Evolutionary conservation across 1,284 basidiomycete genomes (phyloP).

Genomic region (Ustilago esculenta): DNA sequence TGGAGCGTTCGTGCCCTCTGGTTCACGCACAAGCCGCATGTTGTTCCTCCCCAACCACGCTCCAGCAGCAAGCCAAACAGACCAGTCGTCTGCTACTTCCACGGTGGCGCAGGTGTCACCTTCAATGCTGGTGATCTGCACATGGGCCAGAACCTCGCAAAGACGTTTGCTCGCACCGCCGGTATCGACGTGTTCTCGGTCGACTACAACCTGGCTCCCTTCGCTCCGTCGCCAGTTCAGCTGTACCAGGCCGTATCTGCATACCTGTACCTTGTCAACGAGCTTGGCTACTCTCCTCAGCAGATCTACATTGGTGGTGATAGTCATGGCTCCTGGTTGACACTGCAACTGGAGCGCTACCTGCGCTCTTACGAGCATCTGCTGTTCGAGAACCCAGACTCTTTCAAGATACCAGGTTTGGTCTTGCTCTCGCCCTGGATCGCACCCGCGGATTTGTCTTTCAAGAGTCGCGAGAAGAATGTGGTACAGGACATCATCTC

Average conservation of each 20-base stretch:
- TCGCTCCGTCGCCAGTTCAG: slow-evolving; percentile 54
- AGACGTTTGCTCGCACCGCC: slow-evolving; percentile 43
- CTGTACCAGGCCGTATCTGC: slow-evolving; percentile 58
- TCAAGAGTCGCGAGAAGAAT: slow-evolving; percentile 44
- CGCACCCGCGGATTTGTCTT: slow-evolving; percentile 36
- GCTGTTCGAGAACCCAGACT: slow-evolving; percentile 21
- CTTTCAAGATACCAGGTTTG: slow-evolving; percentile 44
- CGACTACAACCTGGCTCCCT: slow-evolving; percentile 64
- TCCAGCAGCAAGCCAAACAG: slow-evolving; percentile 29
- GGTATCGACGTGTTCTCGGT: slow-evolving; percentile 63
- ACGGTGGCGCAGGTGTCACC: slow-evolving; percentile 64
- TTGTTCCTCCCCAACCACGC: slow-evolving; percentile 36
- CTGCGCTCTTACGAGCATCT: slow-evolving; percentile 54
- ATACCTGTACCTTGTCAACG: slow-evolving; percentile 56
- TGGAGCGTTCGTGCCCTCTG: slow-evolving; percentile 54
- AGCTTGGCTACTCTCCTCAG: slow-evolving; percentile 54
- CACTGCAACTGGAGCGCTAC: slow-evolving; percentile 59
- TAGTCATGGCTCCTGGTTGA: slow-evolving; percentile 56
- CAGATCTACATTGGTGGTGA: slow-evolving; percentile 65
- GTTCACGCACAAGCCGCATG: slow-evolving; percentile 57
- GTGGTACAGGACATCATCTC: slow-evolving; percentile 53
- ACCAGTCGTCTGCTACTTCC: slow-evolving; percentile 64
- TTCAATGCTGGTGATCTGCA: slow-evolving; percentile 62
- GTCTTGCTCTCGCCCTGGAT: slow-evolving; percentile 57
- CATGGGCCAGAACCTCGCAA: slow-evolving; percentile 59